These are phyloP conservation scores for Cytauxzoon felis DNA, from an alignment of 169 alveolate species.

Conservation along the genomic window DNA sequence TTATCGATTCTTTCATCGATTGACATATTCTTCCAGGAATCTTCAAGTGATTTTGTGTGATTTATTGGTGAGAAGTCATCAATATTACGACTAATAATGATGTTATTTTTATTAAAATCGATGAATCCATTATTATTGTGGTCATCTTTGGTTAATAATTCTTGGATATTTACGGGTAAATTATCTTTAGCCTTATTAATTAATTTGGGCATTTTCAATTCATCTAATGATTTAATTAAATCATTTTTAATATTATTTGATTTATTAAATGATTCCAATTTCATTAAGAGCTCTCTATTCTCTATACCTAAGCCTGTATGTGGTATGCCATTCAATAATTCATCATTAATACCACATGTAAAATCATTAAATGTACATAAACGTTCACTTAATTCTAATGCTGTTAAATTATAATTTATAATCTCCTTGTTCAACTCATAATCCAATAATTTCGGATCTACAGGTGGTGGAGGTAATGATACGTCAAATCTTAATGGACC, in stretches of 20 bases:
- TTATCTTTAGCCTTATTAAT: constrained; percentile 18
- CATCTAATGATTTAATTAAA: not conserved
- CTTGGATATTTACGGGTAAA: constrained; percentile 4
- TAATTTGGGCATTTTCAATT: constrained; percentile 2
- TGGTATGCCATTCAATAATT: not conserved
- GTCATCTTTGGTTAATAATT: no score
- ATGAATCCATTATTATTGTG: no score
- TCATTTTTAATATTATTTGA: not conserved
- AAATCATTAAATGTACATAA: constrained; percentile 43
- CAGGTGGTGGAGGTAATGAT: constrained; percentile 53
- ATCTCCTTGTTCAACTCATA: constrained; percentile 28
- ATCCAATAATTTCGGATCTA: constrained; percentile 33
- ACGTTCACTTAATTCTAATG: constrained; percentile 32
- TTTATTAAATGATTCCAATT: not conserved
- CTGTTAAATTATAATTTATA: constrained; percentile 45
- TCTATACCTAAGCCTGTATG: constrained; percentile 20
- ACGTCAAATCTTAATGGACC: constrained; percentile 57
- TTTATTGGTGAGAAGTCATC: not conserved
- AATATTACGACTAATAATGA: not conserved
- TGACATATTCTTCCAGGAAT: constrained; percentile 33
- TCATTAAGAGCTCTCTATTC: constrained; percentile 10
- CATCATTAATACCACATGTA: constrained; percentile 12
- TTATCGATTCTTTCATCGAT: constrained; percentile 22
- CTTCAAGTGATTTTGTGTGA: not conserved
- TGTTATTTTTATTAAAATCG: no score